These are phyloP conservation scores for Talaromyces sp. DNA, from an alignment of 2,329 filamentous ascomycete species.

Conservation along the genomic window DNA sequence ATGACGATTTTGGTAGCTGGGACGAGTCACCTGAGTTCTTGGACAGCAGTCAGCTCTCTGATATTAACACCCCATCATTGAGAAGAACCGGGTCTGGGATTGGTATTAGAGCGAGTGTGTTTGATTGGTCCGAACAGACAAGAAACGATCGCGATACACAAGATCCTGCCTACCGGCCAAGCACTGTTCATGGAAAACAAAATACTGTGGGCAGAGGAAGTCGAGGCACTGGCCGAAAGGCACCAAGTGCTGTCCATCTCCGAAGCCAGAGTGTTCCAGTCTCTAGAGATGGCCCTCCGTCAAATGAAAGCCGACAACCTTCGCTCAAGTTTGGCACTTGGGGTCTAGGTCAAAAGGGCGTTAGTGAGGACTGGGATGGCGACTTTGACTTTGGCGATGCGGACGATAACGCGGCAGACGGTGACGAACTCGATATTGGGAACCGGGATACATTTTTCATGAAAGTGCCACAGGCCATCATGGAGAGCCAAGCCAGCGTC, in stretches of 20 bases:
- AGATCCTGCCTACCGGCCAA: constrained; percentile 50
- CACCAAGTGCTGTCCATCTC: constrained; percentile 54
- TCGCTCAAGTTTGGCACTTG: constrained; percentile 58
- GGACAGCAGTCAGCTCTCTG: background rate
- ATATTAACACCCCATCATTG: constrained; percentile 16
- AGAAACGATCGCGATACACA: constrained; percentile 48
- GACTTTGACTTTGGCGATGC: constrained; percentile 60
- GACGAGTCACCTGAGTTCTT: constrained; percentile 4
- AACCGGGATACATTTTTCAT: constrained; percentile 21
- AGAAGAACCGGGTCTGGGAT: constrained; percentile 11
- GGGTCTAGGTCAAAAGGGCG: constrained; percentile 60
- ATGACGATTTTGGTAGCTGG: constrained; percentile 1
- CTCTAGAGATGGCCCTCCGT: constrained; percentile 44
- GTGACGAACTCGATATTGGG: constrained; percentile 14
- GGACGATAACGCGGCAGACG: constrained; percentile 21
- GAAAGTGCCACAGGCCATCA: constrained; percentile 55
- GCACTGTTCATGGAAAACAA: constrained; percentile 60
- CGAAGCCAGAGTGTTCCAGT: constrained; percentile 63
- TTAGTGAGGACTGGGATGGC: constrained; percentile 63
- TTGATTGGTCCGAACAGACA: constrained; percentile 60
- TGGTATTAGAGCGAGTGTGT: constrained; percentile 51
- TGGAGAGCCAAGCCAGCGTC: constrained; percentile 60
- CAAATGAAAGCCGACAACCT: constrained; percentile 46
- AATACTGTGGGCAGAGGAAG: constrained; percentile 51
- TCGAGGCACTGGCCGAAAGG: constrained; percentile 51